Evolutionary conservation across 192 early-diverging fungal species (phyloP).

Genomic region (Umbelopsis sp.): DNA sequence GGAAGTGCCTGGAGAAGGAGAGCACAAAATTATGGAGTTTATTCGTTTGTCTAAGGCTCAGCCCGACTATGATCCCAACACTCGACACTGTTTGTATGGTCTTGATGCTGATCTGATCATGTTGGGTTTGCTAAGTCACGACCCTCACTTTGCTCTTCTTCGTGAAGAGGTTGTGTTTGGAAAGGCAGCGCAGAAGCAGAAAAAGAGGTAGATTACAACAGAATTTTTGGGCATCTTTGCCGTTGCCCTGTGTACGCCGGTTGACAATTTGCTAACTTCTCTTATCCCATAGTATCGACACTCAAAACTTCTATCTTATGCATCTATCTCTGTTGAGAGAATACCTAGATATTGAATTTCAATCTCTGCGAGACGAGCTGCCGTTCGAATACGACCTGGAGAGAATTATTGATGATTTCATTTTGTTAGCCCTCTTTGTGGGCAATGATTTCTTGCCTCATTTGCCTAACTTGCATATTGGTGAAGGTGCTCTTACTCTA

Average conservation of each 20-base stretch:
- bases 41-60: slow-evolving; percentile 85
- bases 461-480: slow-evolving; percentile 92
- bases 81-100: slow-evolving; percentile 94
- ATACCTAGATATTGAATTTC: slow-evolving; percentile 91
- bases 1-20: slow-evolving; percentile 96
- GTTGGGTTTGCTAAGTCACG: slow-evolving; percentile 93
- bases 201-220: no score
- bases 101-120: slow-evolving; percentile 98
- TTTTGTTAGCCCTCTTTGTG: slow-evolving; percentile 91
- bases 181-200: slow-evolving; percentile 41
- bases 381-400: slow-evolving; percentile 82
- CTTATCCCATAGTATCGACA: slow-evolving; percentile 42
- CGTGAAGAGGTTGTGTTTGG: slow-evolving; percentile 94
- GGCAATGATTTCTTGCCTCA: slow-evolving; percentile 99
- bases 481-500: slow-evolving; percentile 81
- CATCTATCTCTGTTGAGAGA: slow-evolving; percentile 89
- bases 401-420: slow-evolving; percentile 95
- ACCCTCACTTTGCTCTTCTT: slow-evolving; percentile 95
- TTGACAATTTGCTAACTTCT: background rate
- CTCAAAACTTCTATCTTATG: slow-evolving; percentile 73
- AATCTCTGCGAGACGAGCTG: slow-evolving; percentile 52
- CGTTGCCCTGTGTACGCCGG: background rate
- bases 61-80: slow-evolving; percentile 85
- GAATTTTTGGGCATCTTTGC: no score
- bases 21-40: slow-evolving; percentile 99